These are phyloP conservation scores for fission yeast (Schizosaccharomyces pombe) DNA, from an alignment of 805 yeast species.

Conservation along the genomic window DNA sequence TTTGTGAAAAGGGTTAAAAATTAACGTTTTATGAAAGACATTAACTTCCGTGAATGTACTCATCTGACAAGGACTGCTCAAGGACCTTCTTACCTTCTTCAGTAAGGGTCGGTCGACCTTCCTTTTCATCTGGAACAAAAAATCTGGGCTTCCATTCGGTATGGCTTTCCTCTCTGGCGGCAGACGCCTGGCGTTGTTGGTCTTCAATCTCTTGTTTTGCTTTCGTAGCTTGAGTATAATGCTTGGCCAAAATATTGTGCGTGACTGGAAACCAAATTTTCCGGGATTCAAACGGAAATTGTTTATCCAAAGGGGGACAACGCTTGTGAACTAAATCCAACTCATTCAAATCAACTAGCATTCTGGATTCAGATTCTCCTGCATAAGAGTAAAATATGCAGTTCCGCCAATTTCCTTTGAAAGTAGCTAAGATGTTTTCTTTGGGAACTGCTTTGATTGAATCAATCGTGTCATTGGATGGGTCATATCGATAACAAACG, in stretches of 20 bases:
- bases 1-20: no score
- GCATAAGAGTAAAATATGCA: background rate
- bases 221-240: background rate
- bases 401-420: slow-evolving; percentile 3
- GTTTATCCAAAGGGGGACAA: background rate
- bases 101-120: background rate
- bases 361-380: background rate
- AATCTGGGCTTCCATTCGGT: background rate
- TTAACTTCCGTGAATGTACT: background rate
- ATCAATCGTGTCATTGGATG: background rate
- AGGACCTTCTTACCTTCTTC: background rate
- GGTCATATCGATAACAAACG: slow-evolving; percentile 1
- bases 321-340: background rate
- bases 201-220: slow-evolving; percentile 2
- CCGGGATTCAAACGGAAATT: background rate
- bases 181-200: background rate
- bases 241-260: background rate
- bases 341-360: slow-evolving; percentile 4
- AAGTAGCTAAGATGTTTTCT: background rate
- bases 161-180: slow-evolving; percentile 2
- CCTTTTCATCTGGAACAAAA: background rate
- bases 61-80: background rate
- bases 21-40: no score
- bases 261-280: slow-evolving; percentile 4
- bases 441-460: background rate